phyloP scores from a whole-genome alignment of 352 stramenopile species.

The Blastocystis sp. region DNA sequence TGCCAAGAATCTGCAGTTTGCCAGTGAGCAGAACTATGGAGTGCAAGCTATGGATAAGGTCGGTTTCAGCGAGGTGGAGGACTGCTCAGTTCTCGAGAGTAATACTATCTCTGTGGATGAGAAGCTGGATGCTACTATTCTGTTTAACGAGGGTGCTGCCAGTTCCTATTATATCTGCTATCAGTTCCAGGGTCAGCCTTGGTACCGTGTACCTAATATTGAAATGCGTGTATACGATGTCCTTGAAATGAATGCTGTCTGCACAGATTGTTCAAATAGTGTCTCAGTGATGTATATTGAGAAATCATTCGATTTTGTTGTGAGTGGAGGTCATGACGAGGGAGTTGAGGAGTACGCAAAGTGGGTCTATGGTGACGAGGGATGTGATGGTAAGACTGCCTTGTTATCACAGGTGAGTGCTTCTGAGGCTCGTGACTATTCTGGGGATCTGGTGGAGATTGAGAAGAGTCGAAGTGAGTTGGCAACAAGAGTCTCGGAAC shows the following conservation, averaged over 20 bases:
- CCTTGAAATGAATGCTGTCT: not conserved
- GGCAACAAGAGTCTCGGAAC: not conserved
- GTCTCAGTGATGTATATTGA: constrained; percentile 40
- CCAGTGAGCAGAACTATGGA: constrained; percentile 36
- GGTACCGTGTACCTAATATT: not conserved
- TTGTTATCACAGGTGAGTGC: not conserved
- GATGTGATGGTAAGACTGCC: constrained; percentile 1
- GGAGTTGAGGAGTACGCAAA: constrained; percentile 42
- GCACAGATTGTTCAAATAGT: not conserved
- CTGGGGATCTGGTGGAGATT: constrained; percentile 1
- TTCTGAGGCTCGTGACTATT: not conserved
- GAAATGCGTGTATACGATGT: constrained; percentile 38
- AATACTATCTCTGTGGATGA: not conserved
- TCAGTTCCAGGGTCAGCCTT: constrained; percentile 41
- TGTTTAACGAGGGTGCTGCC: not conserved
- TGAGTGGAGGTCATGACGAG: not conserved
- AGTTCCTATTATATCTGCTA: constrained; percentile 39
- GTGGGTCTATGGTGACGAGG: constrained; percentile 60
- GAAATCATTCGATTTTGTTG: constrained; percentile 23
- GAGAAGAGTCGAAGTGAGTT: not conserved
- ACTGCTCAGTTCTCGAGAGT: not conserved
- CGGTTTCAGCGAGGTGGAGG: not conserved
- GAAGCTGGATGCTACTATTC: not conserved
- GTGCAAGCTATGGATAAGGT: not conserved
- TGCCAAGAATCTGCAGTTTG: constrained; percentile 10